A percentile compares a stretch with the other conserved stretches of the same genome.
Evolutionary conservation across 257 asterid species (phyloP).

Genomic region (Rubia yunnanensis): DNA sequence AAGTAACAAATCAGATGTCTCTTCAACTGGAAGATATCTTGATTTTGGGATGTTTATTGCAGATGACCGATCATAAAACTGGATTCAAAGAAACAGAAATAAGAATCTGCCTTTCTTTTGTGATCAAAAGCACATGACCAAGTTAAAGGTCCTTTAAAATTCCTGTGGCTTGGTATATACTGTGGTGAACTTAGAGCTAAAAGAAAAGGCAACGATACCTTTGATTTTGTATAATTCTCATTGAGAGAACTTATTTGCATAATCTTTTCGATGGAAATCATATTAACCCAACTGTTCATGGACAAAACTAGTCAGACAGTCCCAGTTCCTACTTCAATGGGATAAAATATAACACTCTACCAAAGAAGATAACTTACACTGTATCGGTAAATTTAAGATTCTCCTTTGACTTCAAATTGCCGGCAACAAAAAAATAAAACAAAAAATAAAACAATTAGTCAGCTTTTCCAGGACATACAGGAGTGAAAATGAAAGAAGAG

Average conservation of each 20-base stretch:
- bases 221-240: conserved; percentile 28
- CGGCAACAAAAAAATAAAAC: conserved; percentile 16
- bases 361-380: conserved; percentile 45
- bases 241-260: conserved; percentile 29
- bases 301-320: conserved; percentile 11
- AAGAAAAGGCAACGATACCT: conserved; percentile 36
- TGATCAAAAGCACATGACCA: conserved; percentile 1
- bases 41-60: conserved; percentile 60
- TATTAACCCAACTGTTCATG: conserved; percentile 70
- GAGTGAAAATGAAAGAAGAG: background rate
- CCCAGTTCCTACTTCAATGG: conserved; percentile 15
- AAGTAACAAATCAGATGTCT: conserved; percentile 69
- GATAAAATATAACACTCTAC: conserved; percentile 8
- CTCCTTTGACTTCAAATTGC: conserved; percentile 39
- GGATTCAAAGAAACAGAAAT: conserved; percentile 22
- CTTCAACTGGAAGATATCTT: conserved; percentile 67
- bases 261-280: conserved; percentile 39
- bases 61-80: conserved; percentile 53
- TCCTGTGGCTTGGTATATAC: background rate
- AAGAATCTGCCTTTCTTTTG: conserved; percentile 2
- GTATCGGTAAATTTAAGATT: conserved; percentile 46
- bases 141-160: background rate
- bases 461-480: conserved; percentile 4
- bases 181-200: background rate
- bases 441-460: conserved; percentile 10